Evolutionary conservation across 768 basidiomycete species (phyloP), one percentile per base, ranked within the genome.

Genomic region (Hygrophorus pudorinus): DNA sequence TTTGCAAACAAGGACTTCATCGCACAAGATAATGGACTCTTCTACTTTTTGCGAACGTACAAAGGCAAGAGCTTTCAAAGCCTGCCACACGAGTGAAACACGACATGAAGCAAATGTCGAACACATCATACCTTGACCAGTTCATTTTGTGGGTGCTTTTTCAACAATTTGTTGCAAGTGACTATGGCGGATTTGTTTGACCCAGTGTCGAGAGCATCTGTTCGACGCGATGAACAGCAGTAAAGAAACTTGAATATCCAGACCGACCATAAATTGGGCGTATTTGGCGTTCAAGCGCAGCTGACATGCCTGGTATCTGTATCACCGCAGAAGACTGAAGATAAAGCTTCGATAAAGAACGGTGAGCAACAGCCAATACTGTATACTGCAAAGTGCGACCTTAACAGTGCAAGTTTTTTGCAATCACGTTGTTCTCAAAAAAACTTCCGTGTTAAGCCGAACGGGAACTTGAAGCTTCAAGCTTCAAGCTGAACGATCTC

Each of bases 101-200:
- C 31, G 46, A 39, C 41, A 36, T 51, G 28, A 55, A 52, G 43
- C 41, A 41, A 38, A 45, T 30, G 48, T 53, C 46, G 33, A n/a
- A 14, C 11, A 31, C 41, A 28, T n/a, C 57, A 31, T 46, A 76
- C 88, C 72, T 86, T 87, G 56, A 85, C 62, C 27, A 88, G 67
- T 34, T 75, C 67, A 59, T 77, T 83, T 58, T 73, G 78, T 20
- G 85, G 82, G 53, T 87, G 75, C 65, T 89, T 91, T 64, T 89
- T 91, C 52, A 91, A 73, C 21, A 91, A 60, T 63, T 91, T 91
- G 61, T 88, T 90, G 65, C 87, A 89, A 6, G 79, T 71, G 32
- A 87, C 78, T 44, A 91, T 73, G 14, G 89, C 88, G 31, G 84
- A 79, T 66, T 91, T 91, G 67, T 85, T 86, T 11, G 86, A 85